These are phyloP conservation scores for Paramecium sexaurelia DNA, from an alignment of 73 alveolate species.

Conservation along the genomic window DNA sequence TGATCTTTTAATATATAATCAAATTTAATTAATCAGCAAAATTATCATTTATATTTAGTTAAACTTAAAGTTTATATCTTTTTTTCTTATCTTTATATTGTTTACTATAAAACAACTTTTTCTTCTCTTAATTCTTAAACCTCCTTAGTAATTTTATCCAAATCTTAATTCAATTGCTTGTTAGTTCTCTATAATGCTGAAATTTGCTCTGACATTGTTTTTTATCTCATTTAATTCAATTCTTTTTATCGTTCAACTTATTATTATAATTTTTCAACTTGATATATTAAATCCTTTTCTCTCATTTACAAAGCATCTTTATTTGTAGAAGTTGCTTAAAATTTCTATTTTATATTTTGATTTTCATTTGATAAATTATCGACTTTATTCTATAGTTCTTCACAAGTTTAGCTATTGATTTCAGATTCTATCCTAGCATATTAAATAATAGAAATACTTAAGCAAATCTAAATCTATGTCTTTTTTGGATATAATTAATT, in stretches of 20 bases:
- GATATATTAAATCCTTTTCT: conserved; percentile 8
- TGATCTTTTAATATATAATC: not conserved
- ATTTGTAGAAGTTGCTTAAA: not conserved
- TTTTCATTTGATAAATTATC: conserved; percentile 18
- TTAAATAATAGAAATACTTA: not conserved
- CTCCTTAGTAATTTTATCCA: not conserved
- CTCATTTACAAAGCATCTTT: conserved; percentile 22
- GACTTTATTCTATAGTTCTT: not conserved
- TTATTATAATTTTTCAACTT: not conserved
- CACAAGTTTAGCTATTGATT: not conserved
- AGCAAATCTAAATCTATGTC: not conserved
- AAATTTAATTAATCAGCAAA: not conserved
- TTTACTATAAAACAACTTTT: not conserved
- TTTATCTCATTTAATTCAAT: not conserved
- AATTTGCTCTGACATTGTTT: not conserved
- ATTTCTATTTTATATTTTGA: not conserved
- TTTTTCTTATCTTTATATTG: conserved; percentile 10
- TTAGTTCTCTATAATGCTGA: not conserved
- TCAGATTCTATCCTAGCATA: not conserved
- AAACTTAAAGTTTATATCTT: not conserved
- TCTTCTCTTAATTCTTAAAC: not conserved
- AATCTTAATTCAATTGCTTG: not conserved
- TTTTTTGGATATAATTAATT: not conserved
- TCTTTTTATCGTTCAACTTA: conserved; percentile 25
- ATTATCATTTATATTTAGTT: not conserved